A percentile compares a stretch with the other conserved stretches of the same genome.
These are phyloP conservation scores for Sonneratia alba DNA, from an alignment of 345 rosid species.

Conservation along the genomic window DNA sequence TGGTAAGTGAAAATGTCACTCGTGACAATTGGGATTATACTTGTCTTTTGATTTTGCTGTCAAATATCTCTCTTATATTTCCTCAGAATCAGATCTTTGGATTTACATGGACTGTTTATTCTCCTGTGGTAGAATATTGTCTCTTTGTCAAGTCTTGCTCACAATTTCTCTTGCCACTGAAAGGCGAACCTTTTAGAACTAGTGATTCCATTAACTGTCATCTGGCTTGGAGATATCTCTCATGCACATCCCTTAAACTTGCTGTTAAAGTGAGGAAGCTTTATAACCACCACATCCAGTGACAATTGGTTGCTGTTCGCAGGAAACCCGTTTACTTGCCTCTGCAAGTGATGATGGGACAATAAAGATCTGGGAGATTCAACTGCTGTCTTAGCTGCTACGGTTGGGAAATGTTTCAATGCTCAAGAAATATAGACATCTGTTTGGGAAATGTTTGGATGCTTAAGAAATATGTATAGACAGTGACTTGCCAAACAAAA, in stretches of 20 bases:
- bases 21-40: not conserved
- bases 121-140: not conserved
- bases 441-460: too few species aligned
- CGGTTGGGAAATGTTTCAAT: not conserved
- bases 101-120: not conserved
- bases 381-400: constrained; percentile 6
- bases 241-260: not conserved
- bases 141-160: not conserved
- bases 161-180: not conserved
- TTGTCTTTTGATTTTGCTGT: not conserved
- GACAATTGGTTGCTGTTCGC: constrained; percentile 6
- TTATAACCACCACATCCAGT: not conserved
- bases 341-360: constrained; percentile 79
- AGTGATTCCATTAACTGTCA: not conserved
- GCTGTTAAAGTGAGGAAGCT: not conserved
- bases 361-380: constrained; percentile 67
- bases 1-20: not conserved
- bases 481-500: not conserved
- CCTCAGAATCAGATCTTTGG: too few species aligned
- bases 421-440: not conserved
- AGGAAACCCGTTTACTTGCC: constrained; percentile 58
- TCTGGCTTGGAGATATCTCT: not conserved
- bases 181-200: too few species aligned
- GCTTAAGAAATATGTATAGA: too few species aligned
- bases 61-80: not conserved